These are phyloP conservation scores for Ganoderma multipileum DNA, from an alignment of 1,284 basidiomycete genomes.

Conservation along the genomic window DNA sequence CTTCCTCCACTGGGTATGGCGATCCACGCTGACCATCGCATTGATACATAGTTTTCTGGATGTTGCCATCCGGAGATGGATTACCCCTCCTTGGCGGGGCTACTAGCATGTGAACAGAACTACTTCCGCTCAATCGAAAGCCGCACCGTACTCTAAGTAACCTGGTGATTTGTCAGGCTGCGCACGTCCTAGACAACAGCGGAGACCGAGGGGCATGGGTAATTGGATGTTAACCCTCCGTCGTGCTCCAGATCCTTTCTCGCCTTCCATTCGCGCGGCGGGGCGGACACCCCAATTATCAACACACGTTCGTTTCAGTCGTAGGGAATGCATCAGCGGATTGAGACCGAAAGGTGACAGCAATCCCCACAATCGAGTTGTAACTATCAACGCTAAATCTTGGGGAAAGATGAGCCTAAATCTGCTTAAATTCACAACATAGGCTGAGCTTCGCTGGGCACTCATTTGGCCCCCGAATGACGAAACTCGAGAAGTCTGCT, in stretches of 20 bases:
- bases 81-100: not conserved
- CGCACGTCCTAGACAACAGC: not conserved
- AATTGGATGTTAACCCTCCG: not conserved
- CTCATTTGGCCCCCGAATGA: not conserved
- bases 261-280: not conserved
- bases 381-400: not conserved
- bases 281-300: not conserved
- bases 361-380: not conserved
- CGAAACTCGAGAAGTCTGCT: not conserved
- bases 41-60: not conserved
- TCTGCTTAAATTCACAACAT: not conserved
- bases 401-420: not conserved
- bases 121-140: not conserved
- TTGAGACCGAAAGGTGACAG: not conserved
- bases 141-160: not conserved
- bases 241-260: not conserved
- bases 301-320: not conserved
- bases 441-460: not conserved
- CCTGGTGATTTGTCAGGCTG: not conserved
- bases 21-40: not conserved
- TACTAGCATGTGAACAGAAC: not conserved
- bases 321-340: not conserved
- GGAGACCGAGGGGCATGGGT: not conserved
- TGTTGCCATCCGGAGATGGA: not conserved
- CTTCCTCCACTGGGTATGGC: not conserved